These are phyloP conservation scores for Larix kaempferi DNA, from an alignment of 75 land plant species.

Conservation along the genomic window DNA sequence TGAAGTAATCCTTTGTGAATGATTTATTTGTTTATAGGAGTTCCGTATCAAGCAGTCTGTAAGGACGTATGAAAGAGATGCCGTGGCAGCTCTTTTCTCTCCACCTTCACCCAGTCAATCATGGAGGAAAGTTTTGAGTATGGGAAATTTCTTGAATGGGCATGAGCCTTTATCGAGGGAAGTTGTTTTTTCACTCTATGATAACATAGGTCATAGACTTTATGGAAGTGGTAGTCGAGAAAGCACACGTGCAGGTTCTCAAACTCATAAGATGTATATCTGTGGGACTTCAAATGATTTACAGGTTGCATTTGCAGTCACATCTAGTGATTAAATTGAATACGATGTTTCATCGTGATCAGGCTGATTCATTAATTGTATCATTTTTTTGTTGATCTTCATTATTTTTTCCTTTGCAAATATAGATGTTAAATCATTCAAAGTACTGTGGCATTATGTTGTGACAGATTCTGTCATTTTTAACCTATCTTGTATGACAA, in stretches of 20 bases:
- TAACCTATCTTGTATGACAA: too few species aligned
- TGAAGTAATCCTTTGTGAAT: neutral
- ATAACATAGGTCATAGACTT: conserved; percentile 25
- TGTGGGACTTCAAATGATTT: conserved; percentile 91
- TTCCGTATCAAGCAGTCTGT: conserved; percentile 37
- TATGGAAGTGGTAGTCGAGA: conserved; percentile 25
- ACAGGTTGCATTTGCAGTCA: conserved; percentile 75
- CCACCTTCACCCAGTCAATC: conserved; percentile 68
- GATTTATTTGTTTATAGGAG: conserved; percentile 24
- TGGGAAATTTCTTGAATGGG: conserved; percentile 98
- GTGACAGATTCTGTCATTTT: too few species aligned
- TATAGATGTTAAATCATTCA: too few species aligned
- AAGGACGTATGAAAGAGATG: conserved; percentile 59
- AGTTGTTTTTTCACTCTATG: conserved; percentile 53
- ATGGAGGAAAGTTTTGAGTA: conserved; percentile 83
- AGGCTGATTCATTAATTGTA: too few species aligned
- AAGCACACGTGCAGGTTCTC: conserved; percentile 22
- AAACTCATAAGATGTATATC: conserved; percentile 85
- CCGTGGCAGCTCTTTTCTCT: conserved; percentile 62
- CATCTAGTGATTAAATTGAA: conserved; percentile 62
- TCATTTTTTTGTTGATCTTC: too few species aligned
- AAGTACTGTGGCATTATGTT: too few species aligned
- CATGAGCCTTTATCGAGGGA: conserved; percentile 89
- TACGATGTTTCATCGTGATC: too few species aligned
- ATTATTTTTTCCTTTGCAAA: too few species aligned